phyloP scores from a whole-genome alignment of 2,329 filamentous ascomycete genomes.

The Sporothrix humicola region DNA sequence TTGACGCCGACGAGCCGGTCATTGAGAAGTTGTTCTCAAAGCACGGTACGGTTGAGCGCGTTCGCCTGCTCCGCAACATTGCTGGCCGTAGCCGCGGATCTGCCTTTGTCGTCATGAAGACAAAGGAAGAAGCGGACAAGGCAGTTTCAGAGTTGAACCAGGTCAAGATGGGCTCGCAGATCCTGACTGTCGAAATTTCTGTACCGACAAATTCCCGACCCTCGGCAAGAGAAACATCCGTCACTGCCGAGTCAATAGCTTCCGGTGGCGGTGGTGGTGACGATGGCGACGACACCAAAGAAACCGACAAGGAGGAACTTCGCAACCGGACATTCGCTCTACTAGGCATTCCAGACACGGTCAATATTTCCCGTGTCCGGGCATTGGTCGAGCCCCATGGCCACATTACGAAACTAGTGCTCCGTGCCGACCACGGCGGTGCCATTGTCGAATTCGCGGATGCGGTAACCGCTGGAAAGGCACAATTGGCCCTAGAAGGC shows the following conservation, averaged over 20 bases:
- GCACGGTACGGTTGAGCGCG: slow-evolving; percentile 74
- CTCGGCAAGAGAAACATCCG: slow-evolving; percentile 51
- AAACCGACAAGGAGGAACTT: slow-evolving; percentile 36
- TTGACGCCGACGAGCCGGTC: slow-evolving; percentile 67
- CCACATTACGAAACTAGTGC: slow-evolving; percentile 72
- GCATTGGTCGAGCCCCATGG: slow-evolving; percentile 72
- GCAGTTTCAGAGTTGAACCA: slow-evolving; percentile 73
- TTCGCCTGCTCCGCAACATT: slow-evolving; percentile 72
- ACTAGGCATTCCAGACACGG: slow-evolving; percentile 86
- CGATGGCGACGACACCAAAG: slow-evolving; percentile 37
- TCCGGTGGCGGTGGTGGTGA: slow-evolving; percentile 48
- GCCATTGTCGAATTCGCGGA: slow-evolving; percentile 84
- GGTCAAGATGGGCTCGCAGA: slow-evolving; percentile 69
- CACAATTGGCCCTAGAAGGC: slow-evolving; percentile 64
- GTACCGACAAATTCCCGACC: slow-evolving; percentile 62
- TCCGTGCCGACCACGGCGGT: slow-evolving; percentile 81
- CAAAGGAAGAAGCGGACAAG: slow-evolving; percentile 69
- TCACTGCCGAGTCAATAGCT: slow-evolving; percentile 43
- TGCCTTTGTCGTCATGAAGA: slow-evolving; percentile 78
- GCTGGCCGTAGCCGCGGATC: slow-evolving; percentile 75
- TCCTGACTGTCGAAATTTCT: slow-evolving; percentile 69
- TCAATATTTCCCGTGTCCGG: slow-evolving; percentile 84
- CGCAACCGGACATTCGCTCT: slow-evolving; percentile 68
- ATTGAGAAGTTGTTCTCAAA: slow-evolving; percentile 73
- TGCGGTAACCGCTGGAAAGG: slow-evolving; percentile 72